These are phyloP conservation scores for Teratosphaeriaceae sp. DNA, from an alignment of 2,329 filamentous ascomycete species.

Conservation along the genomic window DNA sequence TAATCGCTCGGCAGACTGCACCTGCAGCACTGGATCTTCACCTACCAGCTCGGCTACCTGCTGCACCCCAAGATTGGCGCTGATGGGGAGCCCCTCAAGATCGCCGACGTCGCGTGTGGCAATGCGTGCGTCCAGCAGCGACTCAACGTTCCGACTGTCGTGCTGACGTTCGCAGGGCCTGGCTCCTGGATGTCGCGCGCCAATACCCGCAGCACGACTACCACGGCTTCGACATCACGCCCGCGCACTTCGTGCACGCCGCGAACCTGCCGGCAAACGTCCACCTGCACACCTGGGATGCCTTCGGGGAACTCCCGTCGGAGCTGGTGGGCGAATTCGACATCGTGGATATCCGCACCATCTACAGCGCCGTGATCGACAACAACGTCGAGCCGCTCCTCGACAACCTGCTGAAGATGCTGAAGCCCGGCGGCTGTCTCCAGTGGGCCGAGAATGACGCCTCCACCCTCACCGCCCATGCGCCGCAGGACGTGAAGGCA, in stretches of 20 bases:
- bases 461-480: slow-evolving; percentile 3
- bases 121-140: slow-evolving; percentile 7
- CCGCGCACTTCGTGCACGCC: slow-evolving; percentile 6
- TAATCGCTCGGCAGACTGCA: slow-evolving; percentile 6
- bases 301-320: slow-evolving; percentile 6
- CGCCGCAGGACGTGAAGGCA: neutral
- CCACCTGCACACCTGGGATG: slow-evolving; percentile 10
- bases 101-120: slow-evolving; percentile 13
- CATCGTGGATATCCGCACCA: slow-evolving; percentile 10
- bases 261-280: slow-evolving; percentile 8
- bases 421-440: slow-evolving; percentile 14
- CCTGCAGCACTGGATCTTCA: slow-evolving; percentile 13
- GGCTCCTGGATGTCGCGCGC: slow-evolving; percentile 11
- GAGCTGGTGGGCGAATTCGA: slow-evolving; percentile 10
- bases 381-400: slow-evolving; percentile 14
- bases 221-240: slow-evolving; percentile 12
- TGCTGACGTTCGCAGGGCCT: slow-evolving; percentile 9
- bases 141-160: no score
- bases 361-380: slow-evolving; percentile 9
- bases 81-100: slow-evolving; percentile 5
- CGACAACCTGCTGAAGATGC: slow-evolving; percentile 8
- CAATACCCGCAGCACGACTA: slow-evolving; percentile 8
- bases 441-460: slow-evolving; percentile 15
- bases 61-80: slow-evolving; percentile 11
- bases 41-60: slow-evolving; percentile 11